Evolutionary conservation across 192 early-diverging fungal species (phyloP), one percentile per base, ranked within the genome.

Genomic region (Entrophospora sp.): DNA sequence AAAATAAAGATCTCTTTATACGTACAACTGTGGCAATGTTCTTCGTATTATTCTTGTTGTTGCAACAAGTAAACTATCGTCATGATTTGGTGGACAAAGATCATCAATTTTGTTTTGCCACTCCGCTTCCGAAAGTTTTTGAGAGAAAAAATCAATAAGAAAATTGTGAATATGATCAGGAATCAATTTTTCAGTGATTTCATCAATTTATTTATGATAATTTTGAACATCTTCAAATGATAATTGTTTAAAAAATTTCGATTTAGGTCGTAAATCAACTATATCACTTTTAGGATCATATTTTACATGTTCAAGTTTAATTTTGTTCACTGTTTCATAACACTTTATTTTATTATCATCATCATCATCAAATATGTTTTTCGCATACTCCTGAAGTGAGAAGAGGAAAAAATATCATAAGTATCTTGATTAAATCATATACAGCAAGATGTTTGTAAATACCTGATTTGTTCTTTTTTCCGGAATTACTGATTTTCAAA

Each of bases 81-180:
- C 31, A 31, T 24, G 4, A 27, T 52, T 12, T 25, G 2, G 49
- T 52, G 24, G 49, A 25, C 24, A 8, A 1, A 53, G 31, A 2
- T 53, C 28, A 53, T 31, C 51, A 32, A 53, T 53, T 25, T 32
- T 53, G n/a, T 53, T 5, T 6, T 53, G 27, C 51, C 4, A 53
- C 28, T 53, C 28, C 4, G 51, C 27, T 13, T 52, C 49, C 10
- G 56, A 44, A 20, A 68, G 61, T 35, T 60, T 32, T 52, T 52
- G 49, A 52, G 49, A 52, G 30, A 52, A 52, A 31, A 52, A 52
- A 30, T 22, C 20, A 4, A 31, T 8, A 31, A 52, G 49, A 52
- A 52, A 52, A 52, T 52, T 24, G 27, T 52, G 49, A 25, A 52
- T 52, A 18, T 68, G 5, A 30, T n/a, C 49, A 13, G 20, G 20